These are phyloP conservation scores for Toxicodendron radicans DNA, from an alignment of 345 rosid genomes.

Conservation along the genomic window DNA sequence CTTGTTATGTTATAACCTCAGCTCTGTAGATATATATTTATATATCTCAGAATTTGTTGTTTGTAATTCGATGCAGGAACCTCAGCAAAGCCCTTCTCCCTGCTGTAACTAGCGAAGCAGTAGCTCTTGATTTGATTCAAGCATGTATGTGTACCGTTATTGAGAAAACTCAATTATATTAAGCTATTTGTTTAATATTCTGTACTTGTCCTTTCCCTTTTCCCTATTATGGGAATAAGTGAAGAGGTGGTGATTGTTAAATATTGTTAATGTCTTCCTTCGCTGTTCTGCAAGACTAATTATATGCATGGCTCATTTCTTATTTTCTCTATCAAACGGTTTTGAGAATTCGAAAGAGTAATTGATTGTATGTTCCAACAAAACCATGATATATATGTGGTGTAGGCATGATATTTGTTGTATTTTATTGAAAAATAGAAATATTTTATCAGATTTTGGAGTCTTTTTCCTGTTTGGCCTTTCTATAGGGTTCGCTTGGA, in stretches of 20 bases:
- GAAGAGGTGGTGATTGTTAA: not conserved
- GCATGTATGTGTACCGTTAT: conserved; percentile 21
- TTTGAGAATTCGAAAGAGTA: no score
- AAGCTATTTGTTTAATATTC: not conserved
- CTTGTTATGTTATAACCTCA: not conserved
- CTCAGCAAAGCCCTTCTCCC: conserved; percentile 70
- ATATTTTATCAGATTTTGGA: no score
- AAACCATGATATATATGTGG: not conserved
- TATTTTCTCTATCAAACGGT: not conserved
- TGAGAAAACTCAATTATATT: not conserved
- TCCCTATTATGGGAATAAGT: not conserved
- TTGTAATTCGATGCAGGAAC: conserved; percentile 60
- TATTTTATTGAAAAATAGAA: no score
- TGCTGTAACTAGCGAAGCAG: conserved; percentile 34
- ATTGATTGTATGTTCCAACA: not conserved
- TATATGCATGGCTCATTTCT: not conserved
- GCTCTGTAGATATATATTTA: no score
- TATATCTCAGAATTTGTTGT: conserved; percentile 5
- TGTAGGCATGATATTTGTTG: not conserved
- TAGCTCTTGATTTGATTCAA: not conserved
- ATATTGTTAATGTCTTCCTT: not conserved
- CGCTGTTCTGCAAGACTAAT: not conserved
- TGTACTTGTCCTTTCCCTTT: not conserved
- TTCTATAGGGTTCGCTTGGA: no score
- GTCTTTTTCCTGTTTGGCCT: no score